A percentile compares a stretch with the other conserved stretches of the same genome.
These are phyloP conservation scores for Pseudocercospora macadamiae DNA, from an alignment of 2,329 filamentous ascomycete species.

Conservation along the genomic window DNA sequence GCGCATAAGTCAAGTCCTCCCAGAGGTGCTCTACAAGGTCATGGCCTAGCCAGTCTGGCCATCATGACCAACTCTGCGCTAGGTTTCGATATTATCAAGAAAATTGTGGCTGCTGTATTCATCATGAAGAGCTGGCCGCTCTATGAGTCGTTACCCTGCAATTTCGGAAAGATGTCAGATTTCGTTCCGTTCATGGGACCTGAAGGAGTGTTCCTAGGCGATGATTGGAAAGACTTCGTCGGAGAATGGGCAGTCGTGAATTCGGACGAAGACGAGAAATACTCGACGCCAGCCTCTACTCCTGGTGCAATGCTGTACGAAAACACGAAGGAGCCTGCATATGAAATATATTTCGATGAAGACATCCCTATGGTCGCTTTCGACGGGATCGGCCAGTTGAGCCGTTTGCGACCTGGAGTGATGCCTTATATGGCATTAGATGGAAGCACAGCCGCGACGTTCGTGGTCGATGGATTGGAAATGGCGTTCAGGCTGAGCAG, in stretches of 20 bases:
- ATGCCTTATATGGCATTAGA: constrained; percentile 1
- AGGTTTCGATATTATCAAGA: constrained; percentile 14
- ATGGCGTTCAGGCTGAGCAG: constrained; percentile 18
- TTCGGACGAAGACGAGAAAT: neutral
- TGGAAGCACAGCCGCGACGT: constrained; percentile 6
- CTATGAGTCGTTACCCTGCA: constrained; percentile 13
- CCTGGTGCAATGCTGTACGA: neutral
- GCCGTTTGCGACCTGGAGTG: constrained; percentile 3
- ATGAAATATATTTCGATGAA: constrained; percentile 16
- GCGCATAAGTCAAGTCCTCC: constrained; percentile 4
- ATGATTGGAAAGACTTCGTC: constrained; percentile 9
- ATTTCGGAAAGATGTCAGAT: constrained; percentile 13
- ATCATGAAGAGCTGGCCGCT: constrained; percentile 21
- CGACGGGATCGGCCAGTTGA: constrained; percentile 10
- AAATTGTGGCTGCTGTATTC: constrained; percentile 24
- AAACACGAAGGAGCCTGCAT: neutral
- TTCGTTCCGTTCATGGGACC: constrained; percentile 17
- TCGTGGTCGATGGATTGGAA: constrained; percentile 19
- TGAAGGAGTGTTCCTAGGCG: constrained; percentile 6
- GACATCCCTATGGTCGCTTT: constrained; percentile 13
- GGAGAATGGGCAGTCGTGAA: constrained; percentile 15
- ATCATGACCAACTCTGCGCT: constrained; percentile 28
- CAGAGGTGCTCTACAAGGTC: neutral
- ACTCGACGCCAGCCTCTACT: neutral
- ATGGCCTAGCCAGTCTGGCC: constrained; percentile 18